Percentiles rank a stretch among this genome's conserved stretches.
phyloP scores from a whole-genome alignment of 192 early-diverging fungal genomes.

The Funneliformis mosseae region DNA sequence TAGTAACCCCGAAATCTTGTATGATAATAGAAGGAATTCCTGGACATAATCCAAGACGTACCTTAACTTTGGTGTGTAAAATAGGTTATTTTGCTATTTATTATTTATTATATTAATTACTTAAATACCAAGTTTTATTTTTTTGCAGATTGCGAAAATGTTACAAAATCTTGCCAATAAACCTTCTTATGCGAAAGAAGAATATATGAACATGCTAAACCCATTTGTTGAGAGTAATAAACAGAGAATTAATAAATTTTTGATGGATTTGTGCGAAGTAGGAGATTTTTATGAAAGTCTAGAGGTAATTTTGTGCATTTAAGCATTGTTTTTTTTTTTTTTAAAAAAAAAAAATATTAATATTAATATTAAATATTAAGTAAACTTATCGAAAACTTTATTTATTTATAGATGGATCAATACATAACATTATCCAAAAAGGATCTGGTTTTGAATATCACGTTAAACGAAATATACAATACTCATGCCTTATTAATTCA shows the following conservation, averaged over 20 bases:
- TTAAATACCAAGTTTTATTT: background rate
- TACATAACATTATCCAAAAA: constrained; percentile 95
- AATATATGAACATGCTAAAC: constrained; percentile 87
- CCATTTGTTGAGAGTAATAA: constrained; percentile 92
- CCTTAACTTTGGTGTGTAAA: constrained; percentile 74
- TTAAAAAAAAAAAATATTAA: background rate
- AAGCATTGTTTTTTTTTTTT: too few relatives aligned
- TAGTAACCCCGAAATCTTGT: constrained; percentile 94
- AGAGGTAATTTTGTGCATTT: constrained; percentile 52
- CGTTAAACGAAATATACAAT: constrained; percentile 93
- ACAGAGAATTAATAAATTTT: constrained; percentile 80
- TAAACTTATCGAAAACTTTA: too few relatives aligned
- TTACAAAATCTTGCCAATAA: constrained; percentile 96
- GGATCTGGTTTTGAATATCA: constrained; percentile 85
- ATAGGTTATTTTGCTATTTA: background rate
- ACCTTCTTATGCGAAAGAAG: constrained; percentile 87
- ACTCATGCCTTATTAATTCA: constrained; percentile 84
- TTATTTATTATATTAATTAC: background rate
- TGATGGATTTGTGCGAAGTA: constrained; percentile 91
- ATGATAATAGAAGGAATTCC: constrained; percentile 87
- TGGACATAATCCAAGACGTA: constrained; percentile 77
- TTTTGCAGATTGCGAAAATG: constrained; percentile 79
- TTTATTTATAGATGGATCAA: constrained; percentile 81
- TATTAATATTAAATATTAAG: too few relatives aligned
- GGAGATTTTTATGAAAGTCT: constrained; percentile 94